Base-by-base conservation (phyloP, 495 filamentous ascomycete genomes). In the Tuber borchii region DNA sequence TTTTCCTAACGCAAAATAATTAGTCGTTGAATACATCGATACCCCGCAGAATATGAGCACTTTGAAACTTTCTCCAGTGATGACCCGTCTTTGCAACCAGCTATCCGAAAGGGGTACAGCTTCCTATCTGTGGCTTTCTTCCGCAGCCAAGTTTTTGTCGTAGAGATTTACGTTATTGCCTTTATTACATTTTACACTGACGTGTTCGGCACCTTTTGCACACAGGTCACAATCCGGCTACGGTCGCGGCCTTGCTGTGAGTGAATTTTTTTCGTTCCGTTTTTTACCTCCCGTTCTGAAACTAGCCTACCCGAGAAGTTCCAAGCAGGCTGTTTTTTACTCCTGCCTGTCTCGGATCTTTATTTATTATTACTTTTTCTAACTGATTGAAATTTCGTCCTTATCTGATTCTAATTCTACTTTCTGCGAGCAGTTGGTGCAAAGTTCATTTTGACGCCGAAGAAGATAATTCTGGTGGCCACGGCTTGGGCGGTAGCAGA, bases 401-500 rank as follows among this genome's bases (percentile, higher is more conserved):
- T 65, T 75, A 43, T 45, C 45, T 42, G 51, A 17, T 31, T 31
- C 43, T 73, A 43, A 65, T 70, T 74, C 42, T 34, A 42, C 69
- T 69, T 69, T 39, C 31, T 56, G 42, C 20, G 16, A 72, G 73
- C 75, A 83, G 81, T 65, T 82, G 81, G 81, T 82, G 81, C 75
- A 79, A 77, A 71, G 78, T 78, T 46, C 78, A 80, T 73, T 80
- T 80, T 61, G 75, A 71, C 34, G 76, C 74, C 8, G 78, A 79
- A 73, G 78, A 79, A 51, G 73, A 73, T 48, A 76, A 76, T 42
- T 78, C 75, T 70, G 81, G 80, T 68, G 80, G 75, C 2, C 74
- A 76, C 43, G 78, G 76, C 14, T 75, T 81, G 22, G 81, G 82
- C 20, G 73, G 74, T 74, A 91, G 91, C 71, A 87, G 95, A 77